Base-by-base conservation (phyloP, 495 filamentous ascomycete genomes). In the Penicillium cosmopolitanum region DNA sequence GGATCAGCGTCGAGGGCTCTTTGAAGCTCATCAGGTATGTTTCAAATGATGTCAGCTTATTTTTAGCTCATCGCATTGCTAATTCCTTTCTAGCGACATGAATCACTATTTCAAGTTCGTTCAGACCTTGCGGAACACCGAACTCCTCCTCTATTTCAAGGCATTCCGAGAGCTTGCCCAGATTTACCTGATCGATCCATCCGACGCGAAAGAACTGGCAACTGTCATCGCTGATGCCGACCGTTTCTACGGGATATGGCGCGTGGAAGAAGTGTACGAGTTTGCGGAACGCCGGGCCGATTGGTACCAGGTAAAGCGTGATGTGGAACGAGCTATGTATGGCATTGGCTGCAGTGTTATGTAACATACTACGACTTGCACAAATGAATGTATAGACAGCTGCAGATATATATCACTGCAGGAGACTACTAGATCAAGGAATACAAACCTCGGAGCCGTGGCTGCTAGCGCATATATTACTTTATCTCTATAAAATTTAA, bases 251-350 rank as follows among this genome's bases (percentile, higher is more conserved):
- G 96, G 96, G 3, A 90, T 98, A 56, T 97, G 97, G 69, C 81
- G 92, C 47, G 91, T 92, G 23, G 95, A 99, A 68, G 96, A 99
- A 74, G 95, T 98, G 1, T 96, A 95, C 68, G 96, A 97, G 77
- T 99, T 95, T 76, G 96, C 93, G 12, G 92, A 96, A 72, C 78
- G 96, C 58, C 79, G 96, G 57, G 93, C 92, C 62, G 96, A 99
- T 73, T 99, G 96, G 96, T 96, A 89, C 69, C 80, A 84, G 54
- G 89, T 99, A 5, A 89, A 88, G 77, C 83, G 82, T 57, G 85
- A 92, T 55, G 93, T 99, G 19, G 96, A 99, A 81, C 87, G 90
- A 75, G 93, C 92, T 21, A 96, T 98, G 96, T 98, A 97, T 80
- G 96, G 96, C 48, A 82, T 95, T 76, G 96, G 96, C 48, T 98